Base-by-base conservation (phyloP, 192 early-diverging fungal species). In the Podila clonocystis region DNA sequence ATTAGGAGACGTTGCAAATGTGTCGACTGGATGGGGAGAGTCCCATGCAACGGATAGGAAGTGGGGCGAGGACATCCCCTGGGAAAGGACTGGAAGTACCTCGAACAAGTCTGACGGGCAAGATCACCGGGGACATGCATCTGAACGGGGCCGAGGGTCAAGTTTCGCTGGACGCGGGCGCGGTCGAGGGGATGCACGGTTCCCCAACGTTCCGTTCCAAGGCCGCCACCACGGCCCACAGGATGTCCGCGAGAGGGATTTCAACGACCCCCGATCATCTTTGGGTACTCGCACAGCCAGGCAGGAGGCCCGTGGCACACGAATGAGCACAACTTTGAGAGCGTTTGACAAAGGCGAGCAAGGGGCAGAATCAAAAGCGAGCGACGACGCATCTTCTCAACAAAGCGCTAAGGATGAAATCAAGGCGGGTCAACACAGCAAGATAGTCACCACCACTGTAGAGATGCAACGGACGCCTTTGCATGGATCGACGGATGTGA, bases 51-150 rank as follows among this genome's bases (percentile, higher is more conserved):
- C 28, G 50, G 65, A 67, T 13, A 65, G 38, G 33, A 52, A 63
- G 28, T 64, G 70, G 62, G 70, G 63, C 12, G 63, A 72, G 29
- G 63, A 65, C 24, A 8, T 71, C 55, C 69, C 69, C 2, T 62
- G 69, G 62, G 61, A 71, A 26, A 63, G 2, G 41, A 50, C 1
- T 62, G 34, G 36, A 34, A 3, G 20, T 17, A 41, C 31, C 41
- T 45, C 41, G 15, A 45, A 15, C 41, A 45, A 45, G 41, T 15
- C 41, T 45, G 41, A 17, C 41, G 13, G 66, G 15, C 22, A 67
- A 4, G 34, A 50, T 7, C 9, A n/a, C 26, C 30, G 26, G 20
- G 49, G 49, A 50, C 41, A 65, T 11, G 9, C 41, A 65, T 48
- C 15, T 29, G 63, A 50, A 65, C 48, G 29, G n/a, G 63, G 13